Evolutionary conservation across 768 basidiomycete genomes (phyloP).

Genomic region (Hortiboletus campestris): DNA sequence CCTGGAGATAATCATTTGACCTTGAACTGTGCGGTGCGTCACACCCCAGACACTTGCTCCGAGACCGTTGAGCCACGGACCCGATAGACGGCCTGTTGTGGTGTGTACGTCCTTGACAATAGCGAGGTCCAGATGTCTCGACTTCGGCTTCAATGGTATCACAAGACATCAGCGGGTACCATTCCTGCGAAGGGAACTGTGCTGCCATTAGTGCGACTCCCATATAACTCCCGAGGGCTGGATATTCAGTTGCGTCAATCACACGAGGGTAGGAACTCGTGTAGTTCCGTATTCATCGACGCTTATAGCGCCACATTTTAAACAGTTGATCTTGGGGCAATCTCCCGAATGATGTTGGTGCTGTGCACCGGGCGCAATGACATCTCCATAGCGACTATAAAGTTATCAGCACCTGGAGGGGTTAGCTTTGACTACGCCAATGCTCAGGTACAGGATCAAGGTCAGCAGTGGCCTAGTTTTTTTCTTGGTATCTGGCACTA

Average conservation of each 20-base stretch:
- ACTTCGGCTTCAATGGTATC: conserved; percentile 64
- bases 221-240: conserved; percentile 59
- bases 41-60: background rate
- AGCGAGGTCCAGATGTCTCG: conserved; percentile 65
- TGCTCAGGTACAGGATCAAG: conserved; percentile 37
- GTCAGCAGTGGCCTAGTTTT: conserved; percentile 24
- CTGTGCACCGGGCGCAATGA: conserved; percentile 72
- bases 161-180: conserved; percentile 33
- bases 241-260: conserved; percentile 66
- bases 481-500: conserved; percentile 2
- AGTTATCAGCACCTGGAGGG: conserved; percentile 54
- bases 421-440: conserved; percentile 45
- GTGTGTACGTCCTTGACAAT: conserved; percentile 64
- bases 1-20: conserved; percentile 59
- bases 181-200: conserved; percentile 27
- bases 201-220: conserved; percentile 56
- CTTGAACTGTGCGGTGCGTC: conserved; percentile 71
- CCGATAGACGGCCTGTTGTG: conserved; percentile 58
- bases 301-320: conserved; percentile 6
- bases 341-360: conserved; percentile 51
- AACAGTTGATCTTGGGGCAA: conserved; percentile 64
- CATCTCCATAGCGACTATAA: conserved; percentile 51
- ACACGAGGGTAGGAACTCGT: conserved; percentile 23
- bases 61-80: background rate
- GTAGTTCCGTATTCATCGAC: conserved; percentile 13